Percentiles rank a stretch among this genome's conserved stretches.
These are phyloP conservation scores for Phytophthora pseudosyringae DNA, from an alignment of 352 stramenopile genomes.

Conservation along the genomic window DNA sequence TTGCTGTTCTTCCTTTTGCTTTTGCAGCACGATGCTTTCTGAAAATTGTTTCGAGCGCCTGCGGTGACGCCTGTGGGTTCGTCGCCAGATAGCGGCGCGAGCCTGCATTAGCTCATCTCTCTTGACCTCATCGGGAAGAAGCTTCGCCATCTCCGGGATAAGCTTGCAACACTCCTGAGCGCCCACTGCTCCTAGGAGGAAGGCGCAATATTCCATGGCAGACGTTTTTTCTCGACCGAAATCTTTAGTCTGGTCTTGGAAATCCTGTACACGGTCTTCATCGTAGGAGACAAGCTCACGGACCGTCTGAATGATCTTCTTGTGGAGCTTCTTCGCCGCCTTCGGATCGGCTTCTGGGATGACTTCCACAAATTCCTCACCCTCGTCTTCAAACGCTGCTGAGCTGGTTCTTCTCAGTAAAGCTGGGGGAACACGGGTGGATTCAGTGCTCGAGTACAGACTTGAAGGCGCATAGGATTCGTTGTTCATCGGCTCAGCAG, in stretches of 20 bases:
- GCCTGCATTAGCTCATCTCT: constrained; percentile 66
- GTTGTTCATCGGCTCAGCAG: constrained; percentile 23
- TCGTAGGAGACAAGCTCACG: constrained; percentile 65
- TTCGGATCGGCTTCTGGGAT: constrained; percentile 59
- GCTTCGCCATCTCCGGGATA: constrained; percentile 72
- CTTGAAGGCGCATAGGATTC: constrained; percentile 17
- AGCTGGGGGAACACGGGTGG: constrained; percentile 9
- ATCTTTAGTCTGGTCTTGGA: constrained; percentile 82
- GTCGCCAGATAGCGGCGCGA: constrained; percentile 66
- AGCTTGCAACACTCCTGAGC: constrained; percentile 74
- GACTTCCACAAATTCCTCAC: constrained; percentile 61
- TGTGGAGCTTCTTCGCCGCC: constrained; percentile 76
- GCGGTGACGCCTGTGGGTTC: constrained; percentile 63
- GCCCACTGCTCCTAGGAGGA: constrained; percentile 71
- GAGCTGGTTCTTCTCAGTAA: constrained; percentile 37
- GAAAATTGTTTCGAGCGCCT: constrained; percentile 85
- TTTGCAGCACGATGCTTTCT: constrained; percentile 70
- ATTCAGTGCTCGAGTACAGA: constrained; percentile 30
- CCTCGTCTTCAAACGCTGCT: constrained; percentile 47
- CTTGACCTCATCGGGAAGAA: constrained; percentile 74
- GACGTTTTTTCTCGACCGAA: constrained; percentile 74
- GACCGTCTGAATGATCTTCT: constrained; percentile 71
- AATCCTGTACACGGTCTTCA: constrained; percentile 78
- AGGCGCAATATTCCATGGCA: constrained; percentile 80
- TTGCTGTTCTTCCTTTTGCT: constrained; percentile 58